A percentile compares a stretch with the other conserved stretches of the same genome.
Conservation (phyloP, 2,329 filamentous ascomycete species). For the Pseudogymnoascus sp. region DNA sequence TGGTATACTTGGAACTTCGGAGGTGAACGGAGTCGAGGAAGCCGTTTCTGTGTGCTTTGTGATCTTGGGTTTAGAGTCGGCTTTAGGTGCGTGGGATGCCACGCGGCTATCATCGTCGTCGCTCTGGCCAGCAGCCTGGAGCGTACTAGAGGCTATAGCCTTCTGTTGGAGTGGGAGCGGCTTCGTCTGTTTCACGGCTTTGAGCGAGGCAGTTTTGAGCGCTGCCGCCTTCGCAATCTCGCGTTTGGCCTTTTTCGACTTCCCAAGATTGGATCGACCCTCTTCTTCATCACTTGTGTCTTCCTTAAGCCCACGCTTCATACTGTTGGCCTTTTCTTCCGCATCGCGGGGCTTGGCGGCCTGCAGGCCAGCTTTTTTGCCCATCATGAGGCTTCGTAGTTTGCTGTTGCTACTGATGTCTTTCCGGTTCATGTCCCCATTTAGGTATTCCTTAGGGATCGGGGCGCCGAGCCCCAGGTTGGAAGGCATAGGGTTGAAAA, state of each 20-base stretch:
- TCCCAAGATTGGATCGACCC: slow-evolving; percentile 27
- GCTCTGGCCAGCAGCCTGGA: neutral
- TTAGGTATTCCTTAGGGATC: slow-evolving; percentile 24
- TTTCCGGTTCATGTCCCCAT: slow-evolving; percentile 22
- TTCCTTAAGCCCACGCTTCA: slow-evolving; percentile 22
- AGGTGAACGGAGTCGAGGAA: neutral
- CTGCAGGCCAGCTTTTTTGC: slow-evolving; percentile 21
- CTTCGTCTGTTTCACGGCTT: neutral
- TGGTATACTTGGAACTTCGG: neutral
- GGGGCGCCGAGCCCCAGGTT: slow-evolving; percentile 27
- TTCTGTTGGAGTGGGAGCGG: neutral
- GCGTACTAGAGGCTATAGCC: neutral
- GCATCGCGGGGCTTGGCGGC: slow-evolving; percentile 27
- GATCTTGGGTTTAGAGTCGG: neutral
- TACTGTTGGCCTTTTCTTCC: slow-evolving; percentile 26
- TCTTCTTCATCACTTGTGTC: slow-evolving; percentile 30
- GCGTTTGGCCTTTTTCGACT: slow-evolving; percentile 26
- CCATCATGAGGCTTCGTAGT: slow-evolving; percentile 26
- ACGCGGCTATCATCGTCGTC: neutral
- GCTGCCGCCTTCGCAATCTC: neutral
- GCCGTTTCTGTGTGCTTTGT: neutral
- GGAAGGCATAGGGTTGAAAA: slow-evolving; percentile 23
- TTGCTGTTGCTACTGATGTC: slow-evolving; percentile 20
- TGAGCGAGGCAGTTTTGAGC: neutral
- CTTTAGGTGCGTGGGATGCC: neutral